A percentile compares a stretch with the other conserved stretches of the same genome.
These are phyloP conservation scores for Penicillium capsulatum DNA, from an alignment of 2,329 filamentous ascomycete genomes.

Conservation along the genomic window DNA sequence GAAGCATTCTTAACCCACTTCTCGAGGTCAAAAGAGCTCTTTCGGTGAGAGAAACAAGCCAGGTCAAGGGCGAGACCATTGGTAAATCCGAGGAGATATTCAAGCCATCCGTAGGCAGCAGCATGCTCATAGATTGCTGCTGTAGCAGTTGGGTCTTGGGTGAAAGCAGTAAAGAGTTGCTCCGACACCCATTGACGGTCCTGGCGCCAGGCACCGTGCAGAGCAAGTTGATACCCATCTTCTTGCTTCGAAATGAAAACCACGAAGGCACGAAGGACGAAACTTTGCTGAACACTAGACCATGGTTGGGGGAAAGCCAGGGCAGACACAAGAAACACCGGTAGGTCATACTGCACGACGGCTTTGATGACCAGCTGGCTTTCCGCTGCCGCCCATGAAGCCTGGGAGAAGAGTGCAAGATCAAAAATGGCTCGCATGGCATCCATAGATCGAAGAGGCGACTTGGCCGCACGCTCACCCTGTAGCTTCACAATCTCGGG, in stretches of 20 bases:
- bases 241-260: constrained; percentile 77
- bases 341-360: constrained; percentile 54
- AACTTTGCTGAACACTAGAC: constrained; percentile 46
- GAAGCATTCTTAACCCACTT: constrained; percentile 73
- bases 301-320: constrained; percentile 48
- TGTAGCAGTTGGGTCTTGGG: constrained; percentile 63
- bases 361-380: constrained; percentile 56
- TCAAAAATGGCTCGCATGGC: constrained; percentile 68
- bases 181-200: constrained; percentile 82
- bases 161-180: constrained; percentile 73
- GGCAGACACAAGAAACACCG: constrained; percentile 50
- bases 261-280: constrained; percentile 58
- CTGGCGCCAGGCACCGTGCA: constrained; percentile 87
- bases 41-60: constrained; percentile 76
- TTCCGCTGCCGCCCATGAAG: constrained; percentile 54
- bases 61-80: constrained; percentile 86
- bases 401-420: constrained; percentile 57
- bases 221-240: constrained; percentile 76
- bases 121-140: constrained; percentile 74
- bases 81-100: constrained; percentile 70
- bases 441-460: constrained; percentile 82
- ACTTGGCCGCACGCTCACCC: constrained; percentile 67
- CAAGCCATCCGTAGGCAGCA: constrained; percentile 75
- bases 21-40: constrained; percentile 72
- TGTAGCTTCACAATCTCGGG: constrained; percentile 57